These are phyloP conservation scores for Pythium dissotocum DNA, from an alignment of 352 stramenopile genomes.

Conservation along the genomic window DNA sequence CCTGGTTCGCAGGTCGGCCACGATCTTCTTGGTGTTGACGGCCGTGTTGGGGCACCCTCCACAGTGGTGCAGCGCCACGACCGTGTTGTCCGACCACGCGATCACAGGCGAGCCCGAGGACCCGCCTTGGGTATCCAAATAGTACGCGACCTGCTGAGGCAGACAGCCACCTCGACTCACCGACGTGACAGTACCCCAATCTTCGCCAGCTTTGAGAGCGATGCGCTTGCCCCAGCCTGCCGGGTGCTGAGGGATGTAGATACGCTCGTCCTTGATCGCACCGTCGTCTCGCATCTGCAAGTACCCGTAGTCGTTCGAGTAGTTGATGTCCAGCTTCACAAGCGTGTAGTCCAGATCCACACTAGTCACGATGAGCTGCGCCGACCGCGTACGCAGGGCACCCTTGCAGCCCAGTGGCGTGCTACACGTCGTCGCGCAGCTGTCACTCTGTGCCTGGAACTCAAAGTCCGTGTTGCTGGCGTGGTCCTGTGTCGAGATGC, in stretches of 20 bases:
- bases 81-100: conserved; percentile 52
- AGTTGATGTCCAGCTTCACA: conserved; percentile 59
- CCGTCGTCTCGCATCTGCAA: conserved; percentile 50
- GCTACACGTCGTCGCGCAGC: conserved; percentile 42
- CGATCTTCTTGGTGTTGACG: conserved; percentile 67
- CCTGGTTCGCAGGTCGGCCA: conserved; percentile 44
- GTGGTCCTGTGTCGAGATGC: conserved; percentile 46
- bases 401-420: conserved; percentile 38
- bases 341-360: conserved; percentile 61
- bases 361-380: conserved; percentile 45
- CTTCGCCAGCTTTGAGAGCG: conserved; percentile 46
- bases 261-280: conserved; percentile 44
- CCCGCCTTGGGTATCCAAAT: conserved; percentile 65
- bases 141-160: conserved; percentile 63
- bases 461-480: conserved; percentile 63
- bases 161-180: conserved; percentile 42
- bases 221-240: conserved; percentile 69
- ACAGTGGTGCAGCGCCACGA: conserved; percentile 75
- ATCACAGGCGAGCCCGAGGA: conserved; percentile 75
- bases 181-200: conserved; percentile 45
- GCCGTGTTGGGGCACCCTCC: conserved; percentile 75
- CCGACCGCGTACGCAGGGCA: conserved; percentile 28
- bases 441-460: conserved; percentile 49
- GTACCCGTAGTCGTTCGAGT: conserved; percentile 52
- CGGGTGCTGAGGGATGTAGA: conserved; percentile 72